These are phyloP conservation scores for Metschnikowia vanudenii DNA, from an alignment of 805 yeast species.

Conservation along the genomic window DNA sequence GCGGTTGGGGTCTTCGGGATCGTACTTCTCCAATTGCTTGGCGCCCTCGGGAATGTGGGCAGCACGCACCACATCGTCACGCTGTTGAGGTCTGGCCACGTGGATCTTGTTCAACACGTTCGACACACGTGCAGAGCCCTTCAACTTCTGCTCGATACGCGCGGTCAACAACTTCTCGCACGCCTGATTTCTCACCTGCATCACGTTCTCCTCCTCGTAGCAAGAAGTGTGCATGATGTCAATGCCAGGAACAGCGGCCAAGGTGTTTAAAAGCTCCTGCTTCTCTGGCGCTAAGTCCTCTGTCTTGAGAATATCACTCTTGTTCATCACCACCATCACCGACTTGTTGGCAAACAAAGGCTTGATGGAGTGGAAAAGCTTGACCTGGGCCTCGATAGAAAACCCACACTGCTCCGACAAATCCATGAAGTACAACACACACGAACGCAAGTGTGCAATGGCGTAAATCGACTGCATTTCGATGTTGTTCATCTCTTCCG, in stretches of 20 bases:
- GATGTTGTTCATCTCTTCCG: constrained; percentile 99
- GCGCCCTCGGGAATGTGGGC: constrained; percentile 82
- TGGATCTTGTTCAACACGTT: constrained; percentile 93
- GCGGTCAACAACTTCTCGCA: constrained; percentile 95
- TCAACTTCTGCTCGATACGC: constrained; percentile 93
- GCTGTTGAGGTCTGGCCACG: constrained; percentile 82
- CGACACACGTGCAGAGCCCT: constrained; percentile 85
- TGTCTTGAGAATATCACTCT: constrained; percentile 83
- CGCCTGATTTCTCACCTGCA: constrained; percentile 94
- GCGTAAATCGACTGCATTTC: constrained; percentile 99
- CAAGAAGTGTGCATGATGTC: constrained; percentile 94
- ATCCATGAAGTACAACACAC: constrained; percentile 97
- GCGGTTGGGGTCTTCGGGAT: constrained; percentile 77
- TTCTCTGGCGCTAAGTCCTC: constrained; percentile 80
- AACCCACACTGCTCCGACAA: constrained; percentile 99
- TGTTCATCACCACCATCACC: constrained; percentile 92
- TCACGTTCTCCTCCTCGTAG: constrained; percentile 88
- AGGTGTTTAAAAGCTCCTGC: constrained; percentile 65
- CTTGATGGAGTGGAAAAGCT: constrained; percentile 93
- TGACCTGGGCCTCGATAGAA: constrained; percentile 94
- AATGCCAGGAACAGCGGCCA: constrained; percentile 70
- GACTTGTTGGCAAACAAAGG: constrained; percentile 96
- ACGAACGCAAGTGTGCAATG: constrained; percentile 95
- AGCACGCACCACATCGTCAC: constrained; percentile 82
- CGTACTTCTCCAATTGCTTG: constrained; percentile 60